Percentiles rank a stretch among this genome's conserved stretches.
phyloP scores from a whole-genome alignment of 805 yeast species.

The Teunomyces barrocoloradensis region DNA sequence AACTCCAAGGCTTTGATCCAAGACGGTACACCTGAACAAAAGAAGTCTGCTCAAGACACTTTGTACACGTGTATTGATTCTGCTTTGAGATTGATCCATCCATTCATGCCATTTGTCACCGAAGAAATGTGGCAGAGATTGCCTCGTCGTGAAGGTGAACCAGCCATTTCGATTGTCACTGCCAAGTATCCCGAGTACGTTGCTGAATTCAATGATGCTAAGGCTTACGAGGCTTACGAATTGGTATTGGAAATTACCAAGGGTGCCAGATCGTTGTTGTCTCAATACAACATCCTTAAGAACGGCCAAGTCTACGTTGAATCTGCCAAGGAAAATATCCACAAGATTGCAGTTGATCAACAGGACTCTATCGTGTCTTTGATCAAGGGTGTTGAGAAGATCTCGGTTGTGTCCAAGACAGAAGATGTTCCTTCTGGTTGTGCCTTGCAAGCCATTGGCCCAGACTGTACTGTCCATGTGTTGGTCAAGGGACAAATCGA shows the following conservation, averaged over 20 bases:
- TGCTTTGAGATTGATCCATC: slow-evolving; percentile 89
- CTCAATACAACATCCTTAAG: slow-evolving; percentile 87
- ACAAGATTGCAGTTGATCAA: slow-evolving; percentile 62
- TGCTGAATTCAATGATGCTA: slow-evolving; percentile 57
- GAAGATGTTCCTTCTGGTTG: slow-evolving; percentile 82
- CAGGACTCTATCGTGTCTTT: slow-evolving; percentile 84
- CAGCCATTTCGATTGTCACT: slow-evolving; percentile 66
- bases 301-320: slow-evolving; percentile 85
- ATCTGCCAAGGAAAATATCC: slow-evolving; percentile 47
- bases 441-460: slow-evolving; percentile 77
- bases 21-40: slow-evolving; percentile 85
- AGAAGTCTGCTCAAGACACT: slow-evolving; percentile 89
- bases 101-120: slow-evolving; percentile 96
- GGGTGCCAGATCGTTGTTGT: slow-evolving; percentile 85
- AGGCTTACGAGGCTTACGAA: slow-evolving; percentile 75
- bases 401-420: slow-evolving; percentile 56
- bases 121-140: slow-evolving; percentile 99
- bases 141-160: slow-evolving; percentile 79
- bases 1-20: slow-evolving; percentile 89
- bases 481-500: slow-evolving; percentile 94
- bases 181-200: slow-evolving; percentile 76
- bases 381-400: slow-evolving; percentile 83
- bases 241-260: slow-evolving; percentile 82
- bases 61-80: slow-evolving; percentile 89
- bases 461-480: slow-evolving; percentile 81